Evolutionary conservation across 805 yeast species (phyloP), one percentile per base, ranked within the genome.

Genomic region (Zygoascus biomembranicola): DNA sequence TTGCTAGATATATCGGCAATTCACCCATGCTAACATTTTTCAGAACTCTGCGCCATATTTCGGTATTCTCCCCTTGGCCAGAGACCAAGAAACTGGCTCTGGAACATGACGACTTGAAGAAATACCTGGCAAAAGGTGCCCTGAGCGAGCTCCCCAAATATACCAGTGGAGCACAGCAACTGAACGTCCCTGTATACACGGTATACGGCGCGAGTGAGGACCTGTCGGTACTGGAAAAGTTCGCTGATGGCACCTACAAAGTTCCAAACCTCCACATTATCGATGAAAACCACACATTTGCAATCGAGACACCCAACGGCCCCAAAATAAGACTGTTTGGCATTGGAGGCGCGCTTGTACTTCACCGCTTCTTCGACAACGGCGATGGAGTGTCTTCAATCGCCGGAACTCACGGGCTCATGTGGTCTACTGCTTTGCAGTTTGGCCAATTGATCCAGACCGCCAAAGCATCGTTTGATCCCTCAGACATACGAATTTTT

Each of bases 141-240:
- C 70, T 83, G 14, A 77, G 84, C 20, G 85, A 83, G 59, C 66
- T 82, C 46, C 71, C 77, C 44, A 66, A 70, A 48, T 80, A 77
- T 52, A 60, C 82, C 8, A 60, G 62, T 52, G 86, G 78, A 9
- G 62, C 64, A 50, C 58, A 47, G 55, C 18, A 16, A 18, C 73
- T 77, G 59, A 67, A 67, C 42, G 78, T 76, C 2, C 94, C 95
- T 0, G 87, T 87, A 0, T 87, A 86, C 69, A 80, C 90, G 2
- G 79, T 84, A n/a, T 82, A 78, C 60, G 94, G 94, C 0, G 82
- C 85, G 66, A 74, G 82, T 53, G 95, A 86, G 64, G 95, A 86
- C 64, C 80, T 87, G 1, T 63, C 76, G 2, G 87, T 87, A 20
- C 68, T 86, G 44, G 79, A 82, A 58, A 79, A 78, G 69, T 78